Evolutionary conservation across 192 early-diverging fungal genomes (phyloP).

Genomic region (Coemansia sp.): DNA sequence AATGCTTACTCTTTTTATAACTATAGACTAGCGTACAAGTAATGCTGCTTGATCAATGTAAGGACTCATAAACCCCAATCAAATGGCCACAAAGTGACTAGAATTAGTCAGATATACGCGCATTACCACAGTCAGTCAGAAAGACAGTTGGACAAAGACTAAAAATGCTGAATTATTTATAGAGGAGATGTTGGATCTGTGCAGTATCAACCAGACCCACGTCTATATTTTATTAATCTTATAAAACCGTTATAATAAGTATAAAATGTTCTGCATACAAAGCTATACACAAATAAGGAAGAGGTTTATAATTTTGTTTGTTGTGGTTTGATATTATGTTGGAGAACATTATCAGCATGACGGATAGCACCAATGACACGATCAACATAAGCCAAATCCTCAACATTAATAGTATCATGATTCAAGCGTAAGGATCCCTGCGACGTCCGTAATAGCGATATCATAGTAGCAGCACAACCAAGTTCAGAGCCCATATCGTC

Average conservation of each 20-base stretch:
- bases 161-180: not conserved
- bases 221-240: not conserved
- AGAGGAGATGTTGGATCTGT: not conserved
- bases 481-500: conserved; percentile 61
- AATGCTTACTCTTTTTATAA: too few species aligned
- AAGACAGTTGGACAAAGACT: too few species aligned
- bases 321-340: not conserved
- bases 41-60: too few species aligned
- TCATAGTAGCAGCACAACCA: conserved; percentile 63
- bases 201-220: not conserved
- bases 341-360: conserved; percentile 13
- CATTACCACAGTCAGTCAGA: too few species aligned
- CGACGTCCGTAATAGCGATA: conserved; percentile 58
- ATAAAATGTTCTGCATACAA: not conserved
- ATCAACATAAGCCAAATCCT: conserved; percentile 39
- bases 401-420: conserved; percentile 43
- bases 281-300: not conserved
- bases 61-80: too few species aligned
- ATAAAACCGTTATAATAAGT: not conserved
- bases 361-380: conserved; percentile 26
- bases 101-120: too few species aligned
- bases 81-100: too few species aligned
- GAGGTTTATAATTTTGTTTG: not conserved
- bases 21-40: too few species aligned
- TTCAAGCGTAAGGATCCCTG: conserved; percentile 59